Conservation (phyloP, 1,284 basidiomycete species). For the Anthracocystis walkeri region DNA sequence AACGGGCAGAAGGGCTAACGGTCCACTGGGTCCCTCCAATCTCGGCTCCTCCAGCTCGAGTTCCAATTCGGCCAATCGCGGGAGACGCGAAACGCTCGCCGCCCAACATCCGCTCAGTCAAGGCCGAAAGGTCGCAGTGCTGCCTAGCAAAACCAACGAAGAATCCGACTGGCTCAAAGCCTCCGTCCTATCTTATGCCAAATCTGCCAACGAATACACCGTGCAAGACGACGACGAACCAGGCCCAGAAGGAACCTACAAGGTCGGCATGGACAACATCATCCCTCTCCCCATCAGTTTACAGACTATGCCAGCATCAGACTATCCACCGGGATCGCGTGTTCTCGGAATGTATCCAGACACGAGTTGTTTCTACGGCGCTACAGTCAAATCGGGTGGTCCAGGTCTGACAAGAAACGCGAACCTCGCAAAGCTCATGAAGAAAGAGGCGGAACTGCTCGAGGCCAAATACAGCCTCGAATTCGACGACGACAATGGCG, state of each 20-base stretch:
- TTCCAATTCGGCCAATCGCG: constrained; percentile 12
- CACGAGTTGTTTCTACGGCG: constrained; percentile 69
- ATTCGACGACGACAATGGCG: constrained; percentile 67
- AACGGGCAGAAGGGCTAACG: constrained; percentile 18
- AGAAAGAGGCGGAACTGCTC: constrained; percentile 59
- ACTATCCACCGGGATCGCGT: constrained; percentile 58
- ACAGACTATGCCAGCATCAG: constrained; percentile 59
- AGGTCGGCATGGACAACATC: constrained; percentile 53
- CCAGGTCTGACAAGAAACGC: constrained; percentile 49
- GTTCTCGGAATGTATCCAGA: constrained; percentile 69
- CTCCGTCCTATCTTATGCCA: constrained; percentile 37
- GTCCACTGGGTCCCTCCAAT: constrained; percentile 24
- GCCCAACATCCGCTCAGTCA: constrained; percentile 44
- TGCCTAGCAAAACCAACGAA: constrained; percentile 42
- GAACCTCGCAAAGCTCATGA: constrained; percentile 39
- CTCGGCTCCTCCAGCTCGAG: constrained; percentile 23
- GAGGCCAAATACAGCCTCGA: constrained; percentile 63
- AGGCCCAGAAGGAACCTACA: constrained; percentile 50
- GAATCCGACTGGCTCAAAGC: constrained; percentile 54
- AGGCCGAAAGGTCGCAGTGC: constrained; percentile 44
- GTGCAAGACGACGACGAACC: constrained; percentile 52
- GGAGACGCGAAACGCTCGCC: constrained; percentile 32
- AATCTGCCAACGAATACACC: constrained; percentile 45
- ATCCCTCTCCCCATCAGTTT: constrained; percentile 63
- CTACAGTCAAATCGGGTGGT: constrained; percentile 65